A percentile compares a stretch with the other conserved stretches of the same genome.
Conservation (phyloP, 2,329 filamentous ascomycete genomes). For the Aureobasidium sp. region DNA sequence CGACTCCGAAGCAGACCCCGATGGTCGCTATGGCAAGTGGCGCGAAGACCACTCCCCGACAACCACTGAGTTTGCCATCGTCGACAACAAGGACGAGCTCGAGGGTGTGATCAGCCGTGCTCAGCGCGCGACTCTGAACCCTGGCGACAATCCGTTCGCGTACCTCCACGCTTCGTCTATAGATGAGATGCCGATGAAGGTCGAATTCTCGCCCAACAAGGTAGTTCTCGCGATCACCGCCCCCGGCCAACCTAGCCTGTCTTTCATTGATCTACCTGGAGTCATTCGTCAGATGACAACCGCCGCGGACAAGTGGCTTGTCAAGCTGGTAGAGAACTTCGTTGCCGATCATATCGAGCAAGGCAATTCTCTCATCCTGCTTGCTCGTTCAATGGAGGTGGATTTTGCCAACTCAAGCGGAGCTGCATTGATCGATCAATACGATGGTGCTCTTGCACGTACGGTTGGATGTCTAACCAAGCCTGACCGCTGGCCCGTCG, state of each 20-base stretch:
- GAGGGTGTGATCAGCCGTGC: slow-evolving; percentile 65
- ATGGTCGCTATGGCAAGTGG: slow-evolving; percentile 62
- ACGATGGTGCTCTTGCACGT: slow-evolving; percentile 34
- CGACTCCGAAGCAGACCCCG: slow-evolving; percentile 30
- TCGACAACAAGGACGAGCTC: slow-evolving; percentile 56
- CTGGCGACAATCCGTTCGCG: slow-evolving; percentile 41
- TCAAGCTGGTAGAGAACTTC: slow-evolving; percentile 64
- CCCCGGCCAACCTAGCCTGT: slow-evolving; percentile 63
- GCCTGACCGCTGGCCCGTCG: slow-evolving; percentile 61
- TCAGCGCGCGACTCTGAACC: slow-evolving; percentile 71
- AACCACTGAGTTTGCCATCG: slow-evolving; percentile 54
- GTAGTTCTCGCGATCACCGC: slow-evolving; percentile 70
- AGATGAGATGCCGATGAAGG: slow-evolving; percentile 31
- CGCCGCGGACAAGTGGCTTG: slow-evolving; percentile 57
- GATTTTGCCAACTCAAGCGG: slow-evolving; percentile 72
- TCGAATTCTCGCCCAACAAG: slow-evolving; percentile 76
- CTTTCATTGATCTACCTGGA: slow-evolving; percentile 80
- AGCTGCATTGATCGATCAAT: slow-evolving; percentile 35
- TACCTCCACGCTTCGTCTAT: slow-evolving; percentile 27
- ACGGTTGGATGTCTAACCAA: slow-evolving; percentile 66
- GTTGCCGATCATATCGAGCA: slow-evolving; percentile 64
- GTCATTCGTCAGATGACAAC: slow-evolving; percentile 66
- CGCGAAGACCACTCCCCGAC: slow-evolving; percentile 37
- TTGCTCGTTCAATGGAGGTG: slow-evolving; percentile 69
- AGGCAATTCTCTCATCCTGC: slow-evolving; percentile 65